Percentiles rank a stretch among this genome's conserved stretches.
Conservation (phyloP, 2,329 filamentous ascomycete species). For the Ceratocystiopsis sp. region DNA sequence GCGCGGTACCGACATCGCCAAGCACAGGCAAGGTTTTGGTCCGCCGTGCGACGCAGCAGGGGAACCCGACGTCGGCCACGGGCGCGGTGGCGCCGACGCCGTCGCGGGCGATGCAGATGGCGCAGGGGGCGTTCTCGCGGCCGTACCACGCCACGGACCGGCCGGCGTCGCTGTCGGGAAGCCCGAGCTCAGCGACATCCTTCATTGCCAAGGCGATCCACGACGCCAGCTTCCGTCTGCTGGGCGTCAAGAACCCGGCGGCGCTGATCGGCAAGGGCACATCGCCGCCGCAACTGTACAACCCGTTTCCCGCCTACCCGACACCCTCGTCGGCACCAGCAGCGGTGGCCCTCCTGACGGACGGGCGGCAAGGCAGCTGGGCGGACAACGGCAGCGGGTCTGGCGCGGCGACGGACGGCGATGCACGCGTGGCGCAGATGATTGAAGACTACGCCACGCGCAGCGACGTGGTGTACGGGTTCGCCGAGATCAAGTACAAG, state of each 20-base stretch:
- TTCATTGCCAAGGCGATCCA: constrained; percentile 91
- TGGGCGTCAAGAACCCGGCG: constrained; percentile 53
- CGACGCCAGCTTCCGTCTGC: constrained; percentile 64
- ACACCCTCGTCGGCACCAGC: constrained; percentile 25
- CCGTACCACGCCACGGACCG: constrained; percentile 48
- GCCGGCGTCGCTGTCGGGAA: constrained; percentile 57
- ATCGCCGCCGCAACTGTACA: constrained; percentile 61
- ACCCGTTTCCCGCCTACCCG: constrained; percentile 72
- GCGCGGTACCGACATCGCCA: constrained; percentile 25
- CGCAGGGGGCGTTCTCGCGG: constrained; percentile 40
- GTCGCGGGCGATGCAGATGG: constrained; percentile 59
- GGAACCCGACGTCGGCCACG: constrained; percentile 47
- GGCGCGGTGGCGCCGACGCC: constrained; percentile 50
- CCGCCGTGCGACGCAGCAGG: constrained; percentile 65
- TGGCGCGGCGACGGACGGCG: constrained; percentile 49
- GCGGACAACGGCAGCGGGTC: background rate
- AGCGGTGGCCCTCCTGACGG: constrained; percentile 7
- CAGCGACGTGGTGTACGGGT: constrained; percentile 92
- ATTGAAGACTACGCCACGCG: constrained; percentile 87
- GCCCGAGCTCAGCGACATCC: constrained; percentile 60
- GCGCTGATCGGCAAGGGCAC: constrained; percentile 42
- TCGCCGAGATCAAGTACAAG: constrained; percentile 96
- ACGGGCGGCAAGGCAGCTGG: constrained; percentile 4
- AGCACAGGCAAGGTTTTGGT: constrained; percentile 45
- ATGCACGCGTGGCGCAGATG: constrained; percentile 56